These are phyloP conservation scores for Pseudogymnoascus sp. DNA, from an alignment of 2,329 filamentous ascomycete species.

Conservation along the genomic window DNA sequence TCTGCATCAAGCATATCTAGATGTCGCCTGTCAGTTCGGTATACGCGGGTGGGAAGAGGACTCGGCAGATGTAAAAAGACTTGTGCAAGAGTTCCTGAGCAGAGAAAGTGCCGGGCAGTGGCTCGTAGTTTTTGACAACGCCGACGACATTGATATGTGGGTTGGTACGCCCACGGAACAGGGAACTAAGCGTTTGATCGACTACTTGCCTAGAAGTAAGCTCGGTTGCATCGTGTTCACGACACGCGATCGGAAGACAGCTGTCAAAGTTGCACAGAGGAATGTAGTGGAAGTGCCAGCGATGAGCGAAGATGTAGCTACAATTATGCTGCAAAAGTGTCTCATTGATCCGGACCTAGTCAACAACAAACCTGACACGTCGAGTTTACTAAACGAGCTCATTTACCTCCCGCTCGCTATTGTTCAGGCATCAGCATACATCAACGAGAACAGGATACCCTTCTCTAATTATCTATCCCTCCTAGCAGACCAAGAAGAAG, in stretches of 20 bases:
- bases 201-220: conserved; percentile 29
- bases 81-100: conserved; percentile 13
- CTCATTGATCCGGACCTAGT: conserved; percentile 15
- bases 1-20: conserved; percentile 33
- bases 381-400: conserved; percentile 27
- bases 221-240: conserved; percentile 31
- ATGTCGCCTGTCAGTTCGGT: conserved; percentile 27
- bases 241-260: conserved; percentile 29
- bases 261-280: conserved; percentile 20
- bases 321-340: conserved; percentile 21
- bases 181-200: conserved; percentile 14
- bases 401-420: conserved; percentile 34
- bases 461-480: conserved; percentile 29
- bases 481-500: conserved; percentile 25
- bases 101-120: conserved; percentile 25
- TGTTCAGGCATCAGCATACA: conserved; percentile 33
- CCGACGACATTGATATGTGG: conserved; percentile 29
- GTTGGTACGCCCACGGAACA: conserved; percentile 12
- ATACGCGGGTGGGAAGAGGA: conserved; percentile 15
- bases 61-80: conserved; percentile 10
- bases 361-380: conserved; percentile 9
- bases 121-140: conserved; percentile 37
- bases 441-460: conserved; percentile 26
- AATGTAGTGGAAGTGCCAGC: conserved; percentile 25
- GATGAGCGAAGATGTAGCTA: conserved; percentile 27